Evolutionary conservation across 495 filamentous ascomycete genomes (phyloP).

Genomic region (Podospora bellae-mahoneyi): DNA sequence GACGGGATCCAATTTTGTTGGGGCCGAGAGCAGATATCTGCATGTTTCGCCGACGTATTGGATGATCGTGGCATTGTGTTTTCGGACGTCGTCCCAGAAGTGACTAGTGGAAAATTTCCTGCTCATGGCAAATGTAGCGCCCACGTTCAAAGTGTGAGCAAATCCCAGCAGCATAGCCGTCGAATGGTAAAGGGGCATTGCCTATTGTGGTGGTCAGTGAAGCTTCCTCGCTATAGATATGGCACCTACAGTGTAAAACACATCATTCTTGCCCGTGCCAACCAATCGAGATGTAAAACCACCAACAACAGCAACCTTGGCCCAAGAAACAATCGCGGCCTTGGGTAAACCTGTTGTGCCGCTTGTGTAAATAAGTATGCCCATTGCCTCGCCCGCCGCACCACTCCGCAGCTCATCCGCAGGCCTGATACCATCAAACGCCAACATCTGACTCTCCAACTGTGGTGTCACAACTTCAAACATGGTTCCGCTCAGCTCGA

Average conservation of each 20-base stretch:
- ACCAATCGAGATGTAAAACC: conserved; percentile 58
- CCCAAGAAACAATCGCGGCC: conserved; percentile 79
- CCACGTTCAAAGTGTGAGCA: conserved; percentile 52
- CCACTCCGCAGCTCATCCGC: conserved; percentile 59
- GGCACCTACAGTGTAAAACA: conserved; percentile 71
- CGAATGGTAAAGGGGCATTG: conserved; percentile 93
- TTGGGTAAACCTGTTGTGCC: conserved; percentile 65
- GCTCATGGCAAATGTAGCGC: conserved; percentile 67
- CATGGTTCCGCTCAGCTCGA: conserved; percentile 45
- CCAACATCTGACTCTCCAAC: conserved; percentile 58
- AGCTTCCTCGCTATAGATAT: not conserved
- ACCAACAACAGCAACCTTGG: conserved; percentile 55
- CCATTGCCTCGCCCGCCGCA: conserved; percentile 55
- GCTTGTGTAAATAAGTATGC: conserved; percentile 76
- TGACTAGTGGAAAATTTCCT: conserved; percentile 77
- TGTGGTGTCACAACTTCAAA: conserved; percentile 62
- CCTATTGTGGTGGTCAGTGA: conserved; percentile 41
- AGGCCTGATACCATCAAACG: conserved; percentile 56
- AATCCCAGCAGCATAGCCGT: conserved; percentile 75
- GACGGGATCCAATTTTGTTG: conserved; percentile 57
- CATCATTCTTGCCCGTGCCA: conserved; percentile 55
- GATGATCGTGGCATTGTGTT: conserved; percentile 71
- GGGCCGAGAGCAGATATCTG: conserved; percentile 77
- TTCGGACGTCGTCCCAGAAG: conserved; percentile 79
- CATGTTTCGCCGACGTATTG: conserved; percentile 97